phyloP scores from a whole-genome alignment of 495 filamentous ascomycete genomes.

The Tricharina praecox region DNA sequence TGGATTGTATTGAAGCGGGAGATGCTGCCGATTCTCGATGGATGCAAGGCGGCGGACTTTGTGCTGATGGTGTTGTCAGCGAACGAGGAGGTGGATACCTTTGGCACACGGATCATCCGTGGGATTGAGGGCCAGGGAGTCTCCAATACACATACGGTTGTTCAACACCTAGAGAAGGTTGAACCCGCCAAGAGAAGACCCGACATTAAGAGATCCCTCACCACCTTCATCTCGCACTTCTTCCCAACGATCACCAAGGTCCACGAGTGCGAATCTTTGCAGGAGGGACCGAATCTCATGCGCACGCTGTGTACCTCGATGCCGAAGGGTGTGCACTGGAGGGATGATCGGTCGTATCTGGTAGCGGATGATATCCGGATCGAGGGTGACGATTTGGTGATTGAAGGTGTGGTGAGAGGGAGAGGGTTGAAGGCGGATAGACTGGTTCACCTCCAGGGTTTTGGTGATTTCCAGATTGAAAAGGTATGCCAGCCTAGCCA shows the following conservation, averaged over 20 bases:
- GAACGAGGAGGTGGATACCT: slow-evolving; percentile 59
- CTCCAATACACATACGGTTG: slow-evolving; percentile 64
- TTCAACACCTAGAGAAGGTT: slow-evolving; percentile 59
- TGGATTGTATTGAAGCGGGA: slow-evolving; percentile 60
- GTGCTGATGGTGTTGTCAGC: slow-evolving; percentile 69
- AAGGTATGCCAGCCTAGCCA: slow-evolving; percentile 56
- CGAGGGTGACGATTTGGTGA: slow-evolving; percentile 40
- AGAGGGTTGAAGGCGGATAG: slow-evolving; percentile 76
- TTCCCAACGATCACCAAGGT: slow-evolving; percentile 80
- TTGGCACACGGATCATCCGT: slow-evolving; percentile 65
- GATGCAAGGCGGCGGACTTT: slow-evolving; percentile 76
- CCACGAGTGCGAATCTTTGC: slow-evolving; percentile 63
- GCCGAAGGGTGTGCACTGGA: slow-evolving; percentile 83
- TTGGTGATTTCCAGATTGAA: slow-evolving; percentile 87
- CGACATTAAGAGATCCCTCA: slow-evolving; percentile 61
- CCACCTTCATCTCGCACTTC: slow-evolving; percentile 82
- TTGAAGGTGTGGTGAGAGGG: slow-evolving; percentile 81
- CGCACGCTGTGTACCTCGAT: slow-evolving; percentile 75
- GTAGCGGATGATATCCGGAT: slow-evolving; percentile 66
- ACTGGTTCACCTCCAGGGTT: slow-evolving; percentile 78
- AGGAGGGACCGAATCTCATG: slow-evolving; percentile 78
- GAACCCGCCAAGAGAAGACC: slow-evolving; percentile 60
- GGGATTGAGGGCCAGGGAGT: slow-evolving; percentile 85
- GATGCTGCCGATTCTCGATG: slow-evolving; percentile 60
- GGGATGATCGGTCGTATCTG: slow-evolving; percentile 90